Evolutionary conservation across 208 protist genomes (phyloP), one percentile per base, ranked within the genome.

Genomic region (Trichomonas tenax): DNA sequence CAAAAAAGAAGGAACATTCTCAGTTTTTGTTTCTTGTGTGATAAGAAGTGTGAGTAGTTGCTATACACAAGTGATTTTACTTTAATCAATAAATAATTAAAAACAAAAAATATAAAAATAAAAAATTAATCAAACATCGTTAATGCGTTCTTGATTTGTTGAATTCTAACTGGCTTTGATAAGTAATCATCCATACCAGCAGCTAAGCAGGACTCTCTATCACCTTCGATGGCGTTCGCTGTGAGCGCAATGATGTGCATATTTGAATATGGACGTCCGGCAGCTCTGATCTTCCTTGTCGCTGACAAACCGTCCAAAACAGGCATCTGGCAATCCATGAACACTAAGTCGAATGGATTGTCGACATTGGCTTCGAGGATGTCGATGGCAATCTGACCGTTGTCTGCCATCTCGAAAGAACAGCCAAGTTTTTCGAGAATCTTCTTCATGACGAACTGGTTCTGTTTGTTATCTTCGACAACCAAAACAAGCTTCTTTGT

Each of bases 241-340:
- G 96, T 97, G 10, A 97, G 26, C 36, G 97, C 97, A 63, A 97
- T 96, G 86, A 97, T 97, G 9, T 95, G 96, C 63, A 97, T 36
- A 0, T 9, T 31, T 26, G 40, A 26, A 38, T 58, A 40, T 41
- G n/a, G 9, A 11, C n/a, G 36, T 9, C 26, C 88, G 48, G 45
- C 48, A 9, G 17, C 31, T 38, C 96, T 95, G n/a, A 97, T 97
- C 15, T 36, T 36, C 0, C 15, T 1, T 10, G 96, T 97, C 44
- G 97, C 97, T 26, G 96, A 51, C 34, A 96, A 96, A 15, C 97
- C 97, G 38, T 96, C 93, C 63, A 97, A 95, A 3, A 96, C 48
- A 34, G 97, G 97, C 97, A 97, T 97, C 93, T 97, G 89, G 95
- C 88, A 96, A 82, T 97, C 96, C 96, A 97, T 97, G 48, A 97